phyloP scores from a whole-genome alignment of 2,329 filamentous ascomycete species.

The Sordariomycetes sp. region DNA sequence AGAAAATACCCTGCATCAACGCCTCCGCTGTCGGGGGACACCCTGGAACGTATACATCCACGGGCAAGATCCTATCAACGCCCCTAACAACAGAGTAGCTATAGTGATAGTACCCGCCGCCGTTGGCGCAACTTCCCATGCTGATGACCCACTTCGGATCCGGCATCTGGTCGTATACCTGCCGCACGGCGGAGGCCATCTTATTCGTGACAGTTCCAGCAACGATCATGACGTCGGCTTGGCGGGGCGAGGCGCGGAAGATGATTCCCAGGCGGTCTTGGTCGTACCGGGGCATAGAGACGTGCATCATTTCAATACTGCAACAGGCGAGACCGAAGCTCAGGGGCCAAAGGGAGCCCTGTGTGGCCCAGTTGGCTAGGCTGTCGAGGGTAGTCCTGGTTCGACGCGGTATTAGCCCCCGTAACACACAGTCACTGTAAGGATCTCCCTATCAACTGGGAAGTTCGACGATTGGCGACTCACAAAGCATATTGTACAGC shows the following conservation, averaged over 20 bases:
- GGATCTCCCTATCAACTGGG: background rate
- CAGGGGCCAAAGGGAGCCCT: slow-evolving; percentile 79
- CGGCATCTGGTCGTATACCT: slow-evolving; percentile 93
- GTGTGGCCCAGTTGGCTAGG: slow-evolving; percentile 72
- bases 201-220: slow-evolving; percentile 91
- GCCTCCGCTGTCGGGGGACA: slow-evolving; percentile 52
- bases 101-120: slow-evolving; percentile 80
- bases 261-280: slow-evolving; percentile 83
- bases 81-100: slow-evolving; percentile 66
- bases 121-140: slow-evolving; percentile 78
- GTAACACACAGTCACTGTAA: background rate
- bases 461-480: slow-evolving; percentile 18
- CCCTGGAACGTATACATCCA: slow-evolving; percentile 69
- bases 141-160: slow-evolving; percentile 76
- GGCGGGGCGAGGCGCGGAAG: slow-evolving; percentile 76
- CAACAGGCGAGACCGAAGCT: slow-evolving; percentile 84
- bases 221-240: slow-evolving; percentile 89
- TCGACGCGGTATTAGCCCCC: background rate
- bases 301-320: slow-evolving; percentile 86
- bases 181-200: slow-evolving; percentile 82
- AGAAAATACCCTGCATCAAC: slow-evolving; percentile 59
- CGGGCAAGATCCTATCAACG: slow-evolving; percentile 64
- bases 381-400: slow-evolving; percentile 63
- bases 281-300: slow-evolving; percentile 78
- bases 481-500: slow-evolving; percentile 79